phyloP scores from a whole-genome alignment of 805 yeast genomes.

The Suhomyces sp. region DNA sequence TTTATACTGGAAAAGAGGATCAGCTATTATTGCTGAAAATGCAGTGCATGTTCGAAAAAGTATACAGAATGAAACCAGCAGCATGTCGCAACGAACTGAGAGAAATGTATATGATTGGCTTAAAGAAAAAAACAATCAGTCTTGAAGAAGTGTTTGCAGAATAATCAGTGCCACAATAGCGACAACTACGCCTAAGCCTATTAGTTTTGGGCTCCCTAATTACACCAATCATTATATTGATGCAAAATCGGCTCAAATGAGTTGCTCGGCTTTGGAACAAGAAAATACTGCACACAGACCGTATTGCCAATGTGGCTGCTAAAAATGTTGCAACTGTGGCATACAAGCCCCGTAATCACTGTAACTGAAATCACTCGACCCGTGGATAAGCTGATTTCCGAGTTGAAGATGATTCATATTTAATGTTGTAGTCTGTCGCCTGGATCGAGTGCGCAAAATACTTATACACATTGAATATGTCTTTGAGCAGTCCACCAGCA shows the following conservation, averaged over 20 bases:
- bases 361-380: neutral
- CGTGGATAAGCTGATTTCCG: neutral
- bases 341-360: neutral
- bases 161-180: neutral
- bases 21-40: slow-evolving; percentile 56
- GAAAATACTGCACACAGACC: neutral
- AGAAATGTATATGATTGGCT: slow-evolving; percentile 78
- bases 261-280: neutral
- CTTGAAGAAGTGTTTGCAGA: slow-evolving; percentile 5
- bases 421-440: neutral
- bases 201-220: neutral
- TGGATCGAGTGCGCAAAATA: neutral
- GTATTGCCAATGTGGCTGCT: neutral
- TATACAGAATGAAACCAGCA: slow-evolving; percentile 70
- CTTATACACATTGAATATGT: neutral
- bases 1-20: slow-evolving; percentile 82
- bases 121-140: slow-evolving; percentile 34
- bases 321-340: neutral
- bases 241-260: neutral
- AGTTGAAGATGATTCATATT: neutral
- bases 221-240: neutral
- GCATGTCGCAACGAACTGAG: slow-evolving; percentile 78
- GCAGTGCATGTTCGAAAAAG: slow-evolving; percentile 56
- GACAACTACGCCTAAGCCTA: neutral
- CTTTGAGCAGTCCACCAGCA: slow-evolving; percentile 1